These are phyloP conservation scores for Eucalyptus curtisii DNA, from an alignment of 345 rosid species.

Conservation along the genomic window DNA sequence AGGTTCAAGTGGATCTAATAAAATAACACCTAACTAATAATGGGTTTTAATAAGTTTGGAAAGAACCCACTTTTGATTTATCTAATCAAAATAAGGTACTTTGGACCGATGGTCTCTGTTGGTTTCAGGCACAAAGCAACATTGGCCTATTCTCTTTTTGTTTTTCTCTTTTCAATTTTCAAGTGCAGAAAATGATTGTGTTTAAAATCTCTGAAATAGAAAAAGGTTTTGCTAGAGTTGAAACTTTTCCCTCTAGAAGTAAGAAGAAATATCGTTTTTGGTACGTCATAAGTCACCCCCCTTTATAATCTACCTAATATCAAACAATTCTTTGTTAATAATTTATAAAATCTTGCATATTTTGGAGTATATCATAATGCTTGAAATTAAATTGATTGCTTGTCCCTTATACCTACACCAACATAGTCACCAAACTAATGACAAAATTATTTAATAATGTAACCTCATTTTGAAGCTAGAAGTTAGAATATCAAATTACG, in stretches of 20 bases:
- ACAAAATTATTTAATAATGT: not conserved
- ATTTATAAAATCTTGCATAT: not conserved
- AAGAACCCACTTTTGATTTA: not conserved
- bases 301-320: not conserved
- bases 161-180: not conserved
- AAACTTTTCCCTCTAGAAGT: not conserved
- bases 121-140: not conserved
- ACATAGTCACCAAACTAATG: rapidly evolving
- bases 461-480: not conserved
- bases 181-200: rapidly evolving
- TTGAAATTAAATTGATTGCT: not conserved
- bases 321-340: rapidly evolving
- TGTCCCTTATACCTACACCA: not conserved
- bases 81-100: not conserved
- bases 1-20: not conserved
- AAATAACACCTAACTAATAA: not conserved
- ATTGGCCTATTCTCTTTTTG: not conserved
- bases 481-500: not conserved
- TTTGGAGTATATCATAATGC: not conserved
- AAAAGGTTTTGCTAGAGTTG: rapidly evolving
- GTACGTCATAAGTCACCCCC: not conserved
- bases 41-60: not conserved
- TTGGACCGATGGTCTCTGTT: not conserved
- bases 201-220: not conserved
- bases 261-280: not conserved